A percentile compares a stretch with the other conserved stretches of the same genome.
These are phyloP conservation scores for Tephrocybe sp. DNA, from an alignment of 768 basidiomycete genomes.

Conservation along the genomic window DNA sequence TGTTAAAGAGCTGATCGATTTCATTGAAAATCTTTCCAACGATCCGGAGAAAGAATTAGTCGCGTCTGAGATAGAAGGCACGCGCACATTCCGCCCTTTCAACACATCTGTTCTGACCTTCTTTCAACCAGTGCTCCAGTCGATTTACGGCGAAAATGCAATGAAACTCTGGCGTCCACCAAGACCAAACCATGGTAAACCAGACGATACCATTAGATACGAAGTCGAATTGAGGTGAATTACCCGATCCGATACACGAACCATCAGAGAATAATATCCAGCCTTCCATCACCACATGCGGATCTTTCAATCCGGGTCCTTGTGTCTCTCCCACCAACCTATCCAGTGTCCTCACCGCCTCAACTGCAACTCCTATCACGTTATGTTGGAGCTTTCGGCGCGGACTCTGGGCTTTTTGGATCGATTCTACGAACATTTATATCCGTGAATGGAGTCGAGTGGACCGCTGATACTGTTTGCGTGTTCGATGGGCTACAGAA, in stretches of 20 bases:
- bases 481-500: conserved; percentile 87
- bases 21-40: conserved; percentile 31
- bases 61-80: conserved; percentile 48
- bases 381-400: conserved; percentile 79
- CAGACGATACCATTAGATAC: conserved; percentile 53
- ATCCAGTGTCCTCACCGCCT: conserved; percentile 69
- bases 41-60: conserved; percentile 37
- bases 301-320: conserved; percentile 50
- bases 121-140: conserved; percentile 57
- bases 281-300: conserved; percentile 53
- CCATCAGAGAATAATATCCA: conserved; percentile 29
- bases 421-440: conserved; percentile 78
- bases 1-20: conserved; percentile 28
- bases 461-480: conserved; percentile 68
- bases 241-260: conserved; percentile 4
- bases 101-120: not conserved
- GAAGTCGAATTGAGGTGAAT: conserved; percentile 63
- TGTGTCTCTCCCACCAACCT: conserved; percentile 56
- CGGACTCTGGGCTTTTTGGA: conserved; percentile 73
- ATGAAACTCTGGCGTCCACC: conserved; percentile 56
- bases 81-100: not conserved
- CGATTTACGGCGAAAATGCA: conserved; percentile 74
- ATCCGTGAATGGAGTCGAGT: conserved; percentile 74
- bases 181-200: conserved; percentile 9
- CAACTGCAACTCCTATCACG: conserved; percentile 83